phyloP scores from a whole-genome alignment of 1,139 yeast species.

The Pichia sp. region DNA sequence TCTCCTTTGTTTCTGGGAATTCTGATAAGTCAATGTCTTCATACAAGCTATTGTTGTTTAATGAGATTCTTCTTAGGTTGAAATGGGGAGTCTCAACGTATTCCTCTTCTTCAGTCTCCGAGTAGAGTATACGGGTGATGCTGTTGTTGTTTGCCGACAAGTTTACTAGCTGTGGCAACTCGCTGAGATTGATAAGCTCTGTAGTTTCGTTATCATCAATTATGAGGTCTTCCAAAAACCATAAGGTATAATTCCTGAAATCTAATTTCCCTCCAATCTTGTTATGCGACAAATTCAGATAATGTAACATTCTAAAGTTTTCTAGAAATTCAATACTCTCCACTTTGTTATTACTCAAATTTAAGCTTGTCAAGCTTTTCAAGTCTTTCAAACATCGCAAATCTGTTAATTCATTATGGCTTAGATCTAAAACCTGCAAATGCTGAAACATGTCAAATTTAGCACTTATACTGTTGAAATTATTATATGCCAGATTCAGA shows the following conservation, averaged over 20 bases:
- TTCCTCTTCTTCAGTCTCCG: slow-evolving; percentile 1
- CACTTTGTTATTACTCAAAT: slow-evolving; percentile 41
- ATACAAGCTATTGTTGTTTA: slow-evolving; percentile 40
- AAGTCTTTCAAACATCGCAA: slow-evolving; percentile 40
- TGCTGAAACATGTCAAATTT: slow-evolving; percentile 39
- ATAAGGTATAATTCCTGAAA: slow-evolving; percentile 36
- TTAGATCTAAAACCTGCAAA: slow-evolving; percentile 43
- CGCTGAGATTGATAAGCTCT: slow-evolving; percentile 37
- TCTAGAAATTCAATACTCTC: slow-evolving; percentile 38
- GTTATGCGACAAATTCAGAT: slow-evolving; percentile 44
- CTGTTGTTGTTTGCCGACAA: slow-evolving; percentile 45
- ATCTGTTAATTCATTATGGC: slow-evolving; percentile 38
- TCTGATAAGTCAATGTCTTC: slow-evolving; percentile 32
- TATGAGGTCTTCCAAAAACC: slow-evolving; percentile 43
- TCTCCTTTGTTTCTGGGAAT: slow-evolving; percentile 41
- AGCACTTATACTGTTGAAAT: slow-evolving; percentile 15
- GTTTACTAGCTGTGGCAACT: slow-evolving; percentile 36
- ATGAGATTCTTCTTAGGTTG: slow-evolving; percentile 41
- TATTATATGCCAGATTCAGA: slow-evolving; percentile 39
- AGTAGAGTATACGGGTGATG: slow-evolving; percentile 22
- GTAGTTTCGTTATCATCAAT: slow-evolving; percentile 42
- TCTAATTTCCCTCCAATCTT: slow-evolving; percentile 38
- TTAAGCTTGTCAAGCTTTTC: slow-evolving; percentile 39
- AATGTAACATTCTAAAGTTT: slow-evolving; percentile 39
- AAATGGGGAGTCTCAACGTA: slow-evolving; percentile 11